A percentile compares a stretch with the other conserved stretches of the same genome.
Conservation (phyloP, 352 stramenopile species). For the Phytophthora chlamydospora region DNA sequence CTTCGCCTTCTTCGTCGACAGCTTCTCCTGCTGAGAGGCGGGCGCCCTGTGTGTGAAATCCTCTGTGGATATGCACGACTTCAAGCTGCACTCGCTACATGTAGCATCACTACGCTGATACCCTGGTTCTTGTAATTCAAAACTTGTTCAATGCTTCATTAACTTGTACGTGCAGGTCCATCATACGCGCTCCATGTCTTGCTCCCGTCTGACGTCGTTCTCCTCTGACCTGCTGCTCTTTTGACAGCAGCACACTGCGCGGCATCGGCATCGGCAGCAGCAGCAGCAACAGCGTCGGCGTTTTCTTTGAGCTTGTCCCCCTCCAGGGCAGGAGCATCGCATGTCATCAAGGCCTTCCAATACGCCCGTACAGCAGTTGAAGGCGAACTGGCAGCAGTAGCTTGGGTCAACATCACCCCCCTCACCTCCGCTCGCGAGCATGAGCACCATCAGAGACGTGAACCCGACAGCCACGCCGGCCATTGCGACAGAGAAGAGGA, state of each 20-base stretch:
- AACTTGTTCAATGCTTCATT: background rate
- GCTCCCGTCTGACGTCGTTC: no score
- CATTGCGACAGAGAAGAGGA: conserved; percentile 32
- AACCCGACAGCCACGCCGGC: conserved; percentile 23
- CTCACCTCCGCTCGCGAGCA: conserved; percentile 6
- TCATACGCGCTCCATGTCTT: conserved; percentile 18
- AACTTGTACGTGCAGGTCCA: no score
- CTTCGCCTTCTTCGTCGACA: conserved; percentile 40
- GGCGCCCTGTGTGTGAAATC: background rate
- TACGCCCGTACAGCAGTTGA: conserved; percentile 16
- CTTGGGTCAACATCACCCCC: background rate
- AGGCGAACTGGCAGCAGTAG: conserved; percentile 2
- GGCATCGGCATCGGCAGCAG: no score
- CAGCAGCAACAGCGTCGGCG: no score
- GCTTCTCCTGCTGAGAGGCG: conserved; percentile 22
- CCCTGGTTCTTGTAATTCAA: background rate
- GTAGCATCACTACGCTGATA: background rate
- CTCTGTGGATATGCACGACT: background rate
- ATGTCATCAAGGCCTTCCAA: no score
- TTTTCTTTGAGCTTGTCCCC: no score
- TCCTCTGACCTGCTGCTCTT: no score
- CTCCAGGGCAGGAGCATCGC: no score
- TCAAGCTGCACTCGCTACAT: background rate
- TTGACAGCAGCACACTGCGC: no score
- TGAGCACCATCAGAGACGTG: conserved; percentile 23